Evolutionary conservation across 495 filamentous ascomycete species (phyloP).

Genomic region (Apodospora peruviana): DNA sequence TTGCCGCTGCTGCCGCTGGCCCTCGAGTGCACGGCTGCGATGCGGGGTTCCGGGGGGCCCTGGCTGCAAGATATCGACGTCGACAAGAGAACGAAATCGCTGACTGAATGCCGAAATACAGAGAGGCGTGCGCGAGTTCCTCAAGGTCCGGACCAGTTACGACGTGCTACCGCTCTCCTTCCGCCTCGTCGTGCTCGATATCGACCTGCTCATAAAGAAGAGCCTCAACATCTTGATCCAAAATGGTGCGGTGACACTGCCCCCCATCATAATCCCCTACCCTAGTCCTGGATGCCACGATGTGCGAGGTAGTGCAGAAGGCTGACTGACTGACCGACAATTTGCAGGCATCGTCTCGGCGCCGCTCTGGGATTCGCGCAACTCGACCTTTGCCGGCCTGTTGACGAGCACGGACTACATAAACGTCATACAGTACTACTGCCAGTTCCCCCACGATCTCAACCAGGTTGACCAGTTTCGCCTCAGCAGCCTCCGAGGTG

Average conservation of each 20-base stretch:
- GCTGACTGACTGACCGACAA: constrained; percentile 12
- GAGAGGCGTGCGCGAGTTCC: constrained; percentile 89
- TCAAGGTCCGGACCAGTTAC: constrained; percentile 94
- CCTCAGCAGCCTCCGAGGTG: constrained; percentile 87
- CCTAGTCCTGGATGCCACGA: neutral
- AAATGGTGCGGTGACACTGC: constrained; percentile 62
- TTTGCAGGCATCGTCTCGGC: constrained; percentile 89
- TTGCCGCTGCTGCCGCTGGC: neutral
- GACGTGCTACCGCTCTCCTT: constrained; percentile 98
- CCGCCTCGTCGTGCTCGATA: constrained; percentile 93
- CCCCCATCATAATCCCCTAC: too few species aligned
- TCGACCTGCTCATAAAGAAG: constrained; percentile 90
- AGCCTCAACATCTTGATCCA: constrained; percentile 94
- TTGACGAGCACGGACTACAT: constrained; percentile 96
- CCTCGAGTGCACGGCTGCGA: constrained; percentile 5
- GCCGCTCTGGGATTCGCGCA: constrained; percentile 93
- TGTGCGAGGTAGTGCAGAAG: neutral
- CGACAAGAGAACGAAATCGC: neutral
- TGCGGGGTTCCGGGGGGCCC: constrained; percentile 22
- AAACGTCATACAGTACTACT: constrained; percentile 99
- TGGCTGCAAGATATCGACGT: neutral
- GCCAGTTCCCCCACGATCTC: constrained; percentile 90
- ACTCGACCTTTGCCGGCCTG: constrained; percentile 87
- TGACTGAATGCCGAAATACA: constrained; percentile 24
- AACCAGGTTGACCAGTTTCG: constrained; percentile 90